Evolutionary conservation across 192 early-diverging fungal genomes (phyloP).

Genomic region (Oehlia diaphana): DNA sequence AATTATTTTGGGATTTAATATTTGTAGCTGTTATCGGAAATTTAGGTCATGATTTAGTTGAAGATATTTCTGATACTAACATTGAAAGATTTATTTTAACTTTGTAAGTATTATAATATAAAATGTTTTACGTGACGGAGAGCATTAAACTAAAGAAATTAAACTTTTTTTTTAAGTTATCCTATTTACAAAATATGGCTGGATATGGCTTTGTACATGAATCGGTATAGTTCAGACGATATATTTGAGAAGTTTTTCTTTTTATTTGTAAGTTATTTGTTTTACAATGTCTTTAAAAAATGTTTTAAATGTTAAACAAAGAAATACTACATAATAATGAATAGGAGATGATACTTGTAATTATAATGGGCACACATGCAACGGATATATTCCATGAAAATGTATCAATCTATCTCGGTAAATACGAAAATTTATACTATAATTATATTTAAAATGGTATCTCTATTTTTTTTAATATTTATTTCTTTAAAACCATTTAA

Average conservation of each 20-base stretch:
- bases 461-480: not conserved
- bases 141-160: not conserved
- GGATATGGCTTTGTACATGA: slow-evolving; percentile 19
- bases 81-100: slow-evolving; percentile 29
- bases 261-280: slow-evolving; percentile 23
- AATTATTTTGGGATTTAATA: slow-evolving; percentile 37
- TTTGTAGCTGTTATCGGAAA: slow-evolving; percentile 27
- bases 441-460: not conserved
- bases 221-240: slow-evolving; percentile 32
- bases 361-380: slow-evolving; percentile 28
- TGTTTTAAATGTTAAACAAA: not conserved
- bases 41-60: slow-evolving; percentile 16
- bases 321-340: not conserved
- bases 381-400: not conserved
- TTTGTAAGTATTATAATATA: slow-evolving; percentile 21
- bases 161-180: slow-evolving; percentile 2
- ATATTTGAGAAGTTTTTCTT: slow-evolving; percentile 31
- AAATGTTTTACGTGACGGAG: not conserved
- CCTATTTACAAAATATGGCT: slow-evolving; percentile 20
- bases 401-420: not conserved
- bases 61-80: not conserved
- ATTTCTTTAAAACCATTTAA: not conserved
- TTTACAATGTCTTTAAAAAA: too few relatives aligned
- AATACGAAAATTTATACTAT: not conserved
- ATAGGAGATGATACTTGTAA: slow-evolving; percentile 28